Percentiles rank a stretch among this genome's conserved stretches.
These are phyloP conservation scores for Chrysosporium queenslandicum DNA, from an alignment of 2,329 filamentous ascomycete genomes.

Conservation along the genomic window DNA sequence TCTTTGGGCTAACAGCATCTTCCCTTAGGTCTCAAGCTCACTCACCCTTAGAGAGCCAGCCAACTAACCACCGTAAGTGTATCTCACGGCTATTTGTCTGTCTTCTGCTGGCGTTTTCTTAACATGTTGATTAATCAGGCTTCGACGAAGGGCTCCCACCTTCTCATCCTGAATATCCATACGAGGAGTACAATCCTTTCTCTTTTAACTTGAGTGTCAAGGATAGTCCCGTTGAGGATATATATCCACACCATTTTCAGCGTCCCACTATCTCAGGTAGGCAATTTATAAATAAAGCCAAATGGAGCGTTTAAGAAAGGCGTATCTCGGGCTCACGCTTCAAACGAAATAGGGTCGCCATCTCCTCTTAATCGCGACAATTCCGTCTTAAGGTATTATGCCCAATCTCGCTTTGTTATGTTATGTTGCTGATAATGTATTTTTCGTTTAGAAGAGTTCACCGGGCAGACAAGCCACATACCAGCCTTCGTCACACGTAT, in stretches of 20 bases:
- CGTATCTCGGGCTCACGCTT: background rate
- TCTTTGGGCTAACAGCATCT: background rate
- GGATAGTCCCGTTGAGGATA: background rate
- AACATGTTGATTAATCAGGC: background rate
- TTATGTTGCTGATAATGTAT: background rate
- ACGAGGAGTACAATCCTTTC: conserved; percentile 8
- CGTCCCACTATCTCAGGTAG: background rate
- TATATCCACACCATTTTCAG: background rate
- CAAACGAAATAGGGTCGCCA: background rate
- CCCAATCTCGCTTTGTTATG: no score
- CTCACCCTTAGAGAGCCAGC: background rate
- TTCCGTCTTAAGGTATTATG: background rate
- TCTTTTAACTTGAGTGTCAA: background rate
- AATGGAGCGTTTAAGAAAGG: background rate
- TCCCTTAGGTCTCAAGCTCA: background rate
- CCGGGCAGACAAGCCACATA: background rate
- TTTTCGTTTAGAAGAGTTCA: background rate
- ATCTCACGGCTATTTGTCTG: background rate
- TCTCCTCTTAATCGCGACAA: background rate
- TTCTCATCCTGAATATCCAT: conserved; percentile 6
- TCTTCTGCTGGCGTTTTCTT: background rate
- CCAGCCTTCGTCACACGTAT: background rate
- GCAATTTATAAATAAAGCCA: background rate
- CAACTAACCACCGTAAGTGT: background rate
- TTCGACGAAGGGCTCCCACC: background rate